Evolutionary conservation across 2,329 filamentous ascomycete species (phyloP), one percentile per base, ranked within the genome.

Genomic region (Trichophyton verrucosum): DNA sequence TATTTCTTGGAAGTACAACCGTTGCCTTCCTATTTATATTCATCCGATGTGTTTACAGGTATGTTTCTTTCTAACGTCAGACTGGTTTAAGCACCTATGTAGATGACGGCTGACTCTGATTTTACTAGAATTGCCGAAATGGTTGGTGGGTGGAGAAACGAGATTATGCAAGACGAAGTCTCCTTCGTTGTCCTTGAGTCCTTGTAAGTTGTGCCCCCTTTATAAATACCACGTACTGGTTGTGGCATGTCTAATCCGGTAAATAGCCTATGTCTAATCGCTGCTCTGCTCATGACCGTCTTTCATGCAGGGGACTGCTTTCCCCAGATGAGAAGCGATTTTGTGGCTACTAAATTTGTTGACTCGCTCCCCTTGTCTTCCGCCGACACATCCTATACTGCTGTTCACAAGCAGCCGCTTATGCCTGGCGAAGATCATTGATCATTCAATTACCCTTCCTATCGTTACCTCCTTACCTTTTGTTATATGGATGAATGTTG

Each of bases 301-400:
- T 82, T 82, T 70, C 77, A 82, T 49, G 81, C 82, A 0, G 81
- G 80, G 11, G 60, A 81, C 51, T 75, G 79, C 64, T 84, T 84
- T 73, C 81, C 80, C 0, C 77, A 78, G 64, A 58, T 58, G 57
- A 38, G 57, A 38, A 20, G 57, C n/a, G 57, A 58, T 22, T 47
- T 38, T 17, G 57, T 44, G 24, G 38, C 38, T n/a, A 20, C 38
- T 9, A 58, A 47, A 33, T 46, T 33, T 47, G 38, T 20, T 4
- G 38, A 33, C 13, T 24, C 22, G 6, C 57, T 42, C 3, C n/a
- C 38, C 20, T 9, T 33, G 15, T 27, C 17, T 13, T 27, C 17
- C 5, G 27, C 6, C 22, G 40, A 47, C n/a, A 42, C 57, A 4
- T 44, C 38, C 3, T 58, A 58, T 33, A 38, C 30, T 17, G 30